Percentiles rank a stretch among this genome's conserved stretches.
Conservation (phyloP, 345 rosid species). For the Ailanthus altissimus region DNA sequence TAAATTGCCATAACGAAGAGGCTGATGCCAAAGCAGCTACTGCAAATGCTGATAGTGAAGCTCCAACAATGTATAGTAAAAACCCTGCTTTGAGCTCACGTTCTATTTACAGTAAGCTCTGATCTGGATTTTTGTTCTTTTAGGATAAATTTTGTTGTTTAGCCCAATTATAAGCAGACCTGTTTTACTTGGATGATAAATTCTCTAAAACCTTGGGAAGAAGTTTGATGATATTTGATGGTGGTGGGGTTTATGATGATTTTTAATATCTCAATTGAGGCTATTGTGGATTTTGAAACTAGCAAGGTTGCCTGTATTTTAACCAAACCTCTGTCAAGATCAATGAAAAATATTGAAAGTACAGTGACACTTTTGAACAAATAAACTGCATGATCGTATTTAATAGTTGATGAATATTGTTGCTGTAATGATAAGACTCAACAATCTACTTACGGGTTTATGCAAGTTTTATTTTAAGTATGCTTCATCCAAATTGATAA, state of each 20-base stretch:
- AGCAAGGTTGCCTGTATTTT: background rate
- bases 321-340: background rate
- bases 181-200: background rate
- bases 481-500: no score
- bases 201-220: background rate
- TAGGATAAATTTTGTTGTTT: background rate
- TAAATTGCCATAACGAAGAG: constrained; percentile 52
- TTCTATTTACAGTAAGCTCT: constrained; percentile 20
- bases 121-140: background rate
- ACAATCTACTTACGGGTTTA: no score
- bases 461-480: no score
- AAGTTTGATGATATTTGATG: background rate
- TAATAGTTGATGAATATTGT: no score
- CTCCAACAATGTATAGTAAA: constrained; percentile 73
- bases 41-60: constrained; percentile 55
- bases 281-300: background rate
- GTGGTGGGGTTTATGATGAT: background rate
- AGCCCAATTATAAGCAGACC: background rate
- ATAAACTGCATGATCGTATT: no score
- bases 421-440: no score
- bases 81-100: constrained; percentile 35
- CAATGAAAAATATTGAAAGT: background rate
- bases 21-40: constrained; percentile 78
- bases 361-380: background rate
- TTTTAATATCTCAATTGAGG: background rate